Evolutionary conservation across 129 eudicot genomes (phyloP).

Genomic region (Centella asiatica): DNA sequence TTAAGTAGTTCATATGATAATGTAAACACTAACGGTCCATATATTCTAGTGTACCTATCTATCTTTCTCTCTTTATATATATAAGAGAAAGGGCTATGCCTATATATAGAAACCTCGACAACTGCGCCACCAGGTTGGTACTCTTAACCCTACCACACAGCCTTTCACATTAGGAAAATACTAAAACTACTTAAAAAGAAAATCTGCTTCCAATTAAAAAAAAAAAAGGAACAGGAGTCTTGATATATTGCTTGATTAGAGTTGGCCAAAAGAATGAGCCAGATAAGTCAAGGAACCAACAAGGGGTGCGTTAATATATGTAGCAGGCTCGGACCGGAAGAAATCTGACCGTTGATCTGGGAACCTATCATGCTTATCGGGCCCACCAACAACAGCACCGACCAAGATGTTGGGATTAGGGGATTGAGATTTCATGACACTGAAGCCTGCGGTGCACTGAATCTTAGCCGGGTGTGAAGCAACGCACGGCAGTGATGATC

Average conservation of each 20-base stretch:
- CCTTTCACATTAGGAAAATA: background rate
- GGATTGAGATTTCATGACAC: conserved; percentile 47
- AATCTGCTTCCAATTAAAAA: background rate
- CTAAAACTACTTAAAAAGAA: background rate
- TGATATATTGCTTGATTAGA: conserved; percentile 19
- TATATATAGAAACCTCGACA: background rate
- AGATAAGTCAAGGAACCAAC: conserved; percentile 86
- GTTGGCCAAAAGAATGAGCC: conserved; percentile 96
- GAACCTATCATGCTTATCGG: conserved; percentile 70
- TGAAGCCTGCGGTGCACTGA: conserved; percentile 73
- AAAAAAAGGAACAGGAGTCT: background rate
- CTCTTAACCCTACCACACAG: conserved; percentile 6
- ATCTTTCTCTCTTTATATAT: background rate
- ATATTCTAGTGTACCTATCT: background rate
- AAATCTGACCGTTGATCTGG: conserved; percentile 87
- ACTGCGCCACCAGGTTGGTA: conserved; percentile 10
- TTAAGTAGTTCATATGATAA: background rate
- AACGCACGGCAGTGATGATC: conserved; percentile 81
- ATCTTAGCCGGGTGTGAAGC: conserved; percentile 72
- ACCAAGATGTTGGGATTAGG: conserved; percentile 75
- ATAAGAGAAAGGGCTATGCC: background rate
- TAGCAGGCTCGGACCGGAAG: conserved; percentile 93
- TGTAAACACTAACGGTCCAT: background rate
- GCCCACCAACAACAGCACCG: conserved; percentile 96
- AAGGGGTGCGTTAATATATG: conserved; percentile 91